Percentiles rank a stretch among this genome's conserved stretches.
Conservation (phyloP, 345 rosid genomes). For the Citrus inodora region DNA sequence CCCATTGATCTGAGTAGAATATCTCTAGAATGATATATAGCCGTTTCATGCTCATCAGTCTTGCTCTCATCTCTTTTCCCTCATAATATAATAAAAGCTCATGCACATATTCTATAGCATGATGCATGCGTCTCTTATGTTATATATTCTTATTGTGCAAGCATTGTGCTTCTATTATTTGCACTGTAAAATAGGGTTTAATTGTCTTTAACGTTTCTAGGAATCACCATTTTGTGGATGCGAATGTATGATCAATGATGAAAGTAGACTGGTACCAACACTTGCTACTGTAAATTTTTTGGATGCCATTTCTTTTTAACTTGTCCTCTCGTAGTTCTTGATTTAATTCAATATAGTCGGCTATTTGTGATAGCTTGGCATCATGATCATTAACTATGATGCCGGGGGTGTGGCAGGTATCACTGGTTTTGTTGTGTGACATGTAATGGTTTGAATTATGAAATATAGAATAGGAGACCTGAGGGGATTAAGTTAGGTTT, state of each 20-base stretch:
- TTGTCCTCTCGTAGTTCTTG: not conserved
- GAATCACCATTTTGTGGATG: not conserved
- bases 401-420: not conserved
- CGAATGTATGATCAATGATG: not conserved
- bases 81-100: not conserved
- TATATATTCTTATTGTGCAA: not conserved
- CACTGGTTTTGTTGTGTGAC: not conserved
- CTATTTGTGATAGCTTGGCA: not conserved
- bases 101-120: not conserved
- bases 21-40: conserved; percentile 33
- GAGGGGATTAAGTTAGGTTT: too few relatives aligned
- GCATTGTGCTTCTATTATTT: too few relatives aligned
- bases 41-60: conserved; percentile 31
- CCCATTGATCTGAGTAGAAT: conserved; percentile 42
- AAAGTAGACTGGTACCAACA: not conserved
- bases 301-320: not conserved
- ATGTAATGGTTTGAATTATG: too few relatives aligned
- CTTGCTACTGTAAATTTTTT: not conserved
- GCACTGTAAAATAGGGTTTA: not conserved
- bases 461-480: not conserved
- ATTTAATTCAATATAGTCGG: not conserved
- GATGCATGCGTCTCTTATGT: not conserved
- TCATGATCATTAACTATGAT: not conserved
- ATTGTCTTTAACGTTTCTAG: too few relatives aligned
- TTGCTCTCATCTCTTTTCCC: conserved; percentile 3